Evolutionary conservation across 1,284 basidiomycete species (phyloP).

Genomic region (Fomitopsis pinicola): DNA sequence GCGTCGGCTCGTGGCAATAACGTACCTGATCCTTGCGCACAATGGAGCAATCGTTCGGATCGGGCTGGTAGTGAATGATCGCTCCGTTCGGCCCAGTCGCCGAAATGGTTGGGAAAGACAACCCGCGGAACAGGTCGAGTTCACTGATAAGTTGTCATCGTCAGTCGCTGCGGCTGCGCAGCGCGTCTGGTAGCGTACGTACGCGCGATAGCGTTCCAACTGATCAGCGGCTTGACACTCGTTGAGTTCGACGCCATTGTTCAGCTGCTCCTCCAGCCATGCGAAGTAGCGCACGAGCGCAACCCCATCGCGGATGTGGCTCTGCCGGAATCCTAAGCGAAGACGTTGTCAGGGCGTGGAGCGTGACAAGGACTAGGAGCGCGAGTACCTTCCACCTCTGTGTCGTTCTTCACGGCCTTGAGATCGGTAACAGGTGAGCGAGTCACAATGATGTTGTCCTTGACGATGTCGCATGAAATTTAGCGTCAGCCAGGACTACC

Average conservation of each 20-base stretch:
- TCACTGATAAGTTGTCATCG: slow-evolving; percentile 39
- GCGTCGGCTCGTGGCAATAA: not conserved
- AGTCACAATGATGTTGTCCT: slow-evolving; percentile 50
- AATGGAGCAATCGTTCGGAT: slow-evolving; percentile 67
- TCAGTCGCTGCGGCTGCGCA: not conserved
- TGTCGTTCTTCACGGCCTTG: slow-evolving; percentile 88
- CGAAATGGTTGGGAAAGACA: slow-evolving; percentile 93
- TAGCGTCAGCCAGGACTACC: slow-evolving; percentile 12
- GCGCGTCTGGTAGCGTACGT: slow-evolving; percentile 27
- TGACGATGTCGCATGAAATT: slow-evolving; percentile 14
- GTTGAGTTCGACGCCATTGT: slow-evolving; percentile 59
- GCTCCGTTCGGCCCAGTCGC: slow-evolving; percentile 87
- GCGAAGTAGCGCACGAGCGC: slow-evolving; percentile 89
- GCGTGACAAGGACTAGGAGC: not conserved
- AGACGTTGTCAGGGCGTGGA: not conserved
- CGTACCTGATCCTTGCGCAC: slow-evolving; percentile 72
- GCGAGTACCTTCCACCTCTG: slow-evolving; percentile 52
- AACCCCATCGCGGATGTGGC: slow-evolving; percentile 87
- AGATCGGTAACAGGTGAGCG: slow-evolving; percentile 78
- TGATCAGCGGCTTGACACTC: slow-evolving; percentile 83
- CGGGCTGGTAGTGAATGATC: slow-evolving; percentile 92
- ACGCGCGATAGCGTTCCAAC: slow-evolving; percentile 80
- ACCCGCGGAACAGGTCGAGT: slow-evolving; percentile 76
- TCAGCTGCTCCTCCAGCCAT: slow-evolving; percentile 88
- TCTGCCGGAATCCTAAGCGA: slow-evolving; percentile 79